Base-by-base conservation (phyloP, 116 monocot species). In the Dioscorea cayenensis region DNA sequence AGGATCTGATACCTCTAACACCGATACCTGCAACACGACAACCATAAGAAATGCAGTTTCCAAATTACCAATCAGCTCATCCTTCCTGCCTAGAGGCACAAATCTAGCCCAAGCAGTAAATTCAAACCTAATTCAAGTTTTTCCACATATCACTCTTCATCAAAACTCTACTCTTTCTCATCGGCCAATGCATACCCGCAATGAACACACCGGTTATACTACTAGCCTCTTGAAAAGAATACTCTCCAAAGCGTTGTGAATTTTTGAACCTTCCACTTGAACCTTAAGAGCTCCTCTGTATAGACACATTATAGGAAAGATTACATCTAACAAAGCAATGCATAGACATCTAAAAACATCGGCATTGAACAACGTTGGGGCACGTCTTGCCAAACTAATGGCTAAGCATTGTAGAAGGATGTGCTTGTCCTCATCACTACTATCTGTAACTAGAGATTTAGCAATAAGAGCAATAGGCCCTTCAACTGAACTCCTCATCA, bases 191-290 rank as follows among this genome's bases (percentile, higher is more conserved):
- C 71, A 79, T 97, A 97, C 66, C 86, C 81, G 74, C 93, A 97
- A n/a, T n/a, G 5, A 97, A 69, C 35, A 86, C 72, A 60, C 90
- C 89, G 59, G 93, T 84, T 11, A 89, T 75, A 32, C 85, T 86
- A 52, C 97, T 93, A 12, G 88, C 97, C 65, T 97, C 97, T 75
- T 84, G 71, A 97, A 97, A 62, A 90, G 84, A 64, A 81, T 25
- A 66, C 90, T 71, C 55, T 52, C 75, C 37, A 82, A 69, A 69
- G 70, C 89, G 88, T 19, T 83, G 74, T 35, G n/a, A n/a, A n/a
- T n/a, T 68, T 86, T 11, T 12, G 61, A 66, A 37, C 49, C 70
- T 14, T 43, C 75, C 18, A 70, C 64, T 22, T 50, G 38, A 22
- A 14, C 65, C 20, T 79, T 75, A 69, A 82, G 22, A 0, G 76